phyloP scores from a whole-genome alignment of 139 green algal genomes.

The Chloropicon primus region DNA sequence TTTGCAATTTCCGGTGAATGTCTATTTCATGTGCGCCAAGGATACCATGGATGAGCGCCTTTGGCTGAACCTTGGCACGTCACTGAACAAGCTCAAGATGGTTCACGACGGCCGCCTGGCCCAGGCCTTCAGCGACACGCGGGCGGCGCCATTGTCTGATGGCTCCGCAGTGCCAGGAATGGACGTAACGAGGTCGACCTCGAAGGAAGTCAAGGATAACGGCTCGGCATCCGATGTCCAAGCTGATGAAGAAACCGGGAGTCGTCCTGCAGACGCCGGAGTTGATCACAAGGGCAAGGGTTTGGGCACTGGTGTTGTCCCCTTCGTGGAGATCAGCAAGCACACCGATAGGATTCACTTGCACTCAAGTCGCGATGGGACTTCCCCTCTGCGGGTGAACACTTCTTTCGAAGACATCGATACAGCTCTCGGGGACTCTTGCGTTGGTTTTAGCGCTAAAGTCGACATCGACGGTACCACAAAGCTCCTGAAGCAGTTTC shows the following conservation, averaged over 20 bases:
- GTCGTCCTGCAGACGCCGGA: too few species aligned
- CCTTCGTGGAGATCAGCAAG: constrained; percentile 35
- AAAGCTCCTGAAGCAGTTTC: background rate
- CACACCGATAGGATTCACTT: constrained; percentile 64
- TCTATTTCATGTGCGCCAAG: background rate
- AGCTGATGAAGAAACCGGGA: too few species aligned
- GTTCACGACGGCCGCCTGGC: background rate
- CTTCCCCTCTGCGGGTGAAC: constrained; percentile 39
- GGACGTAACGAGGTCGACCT: too few species aligned
- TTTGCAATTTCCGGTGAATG: background rate
- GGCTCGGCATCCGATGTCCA: too few species aligned
- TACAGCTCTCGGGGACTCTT: background rate
- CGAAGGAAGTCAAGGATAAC: too few species aligned
- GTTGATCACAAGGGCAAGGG: too few species aligned
- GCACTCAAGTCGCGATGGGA: constrained; percentile 44
- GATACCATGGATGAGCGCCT: background rate
- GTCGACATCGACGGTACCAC: background rate
- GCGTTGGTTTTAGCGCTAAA: background rate
- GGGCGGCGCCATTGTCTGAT: too few species aligned
- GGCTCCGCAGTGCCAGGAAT: too few species aligned
- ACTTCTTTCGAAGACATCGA: constrained; percentile 54
- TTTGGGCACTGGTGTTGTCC: too few species aligned
- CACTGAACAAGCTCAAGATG: background rate
- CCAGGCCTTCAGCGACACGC: background rate
- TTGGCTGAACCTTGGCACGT: background rate